Base-by-base conservation (phyloP, 768 basidiomycete species). In the Pilatotrama ljubarskyi region DNA sequence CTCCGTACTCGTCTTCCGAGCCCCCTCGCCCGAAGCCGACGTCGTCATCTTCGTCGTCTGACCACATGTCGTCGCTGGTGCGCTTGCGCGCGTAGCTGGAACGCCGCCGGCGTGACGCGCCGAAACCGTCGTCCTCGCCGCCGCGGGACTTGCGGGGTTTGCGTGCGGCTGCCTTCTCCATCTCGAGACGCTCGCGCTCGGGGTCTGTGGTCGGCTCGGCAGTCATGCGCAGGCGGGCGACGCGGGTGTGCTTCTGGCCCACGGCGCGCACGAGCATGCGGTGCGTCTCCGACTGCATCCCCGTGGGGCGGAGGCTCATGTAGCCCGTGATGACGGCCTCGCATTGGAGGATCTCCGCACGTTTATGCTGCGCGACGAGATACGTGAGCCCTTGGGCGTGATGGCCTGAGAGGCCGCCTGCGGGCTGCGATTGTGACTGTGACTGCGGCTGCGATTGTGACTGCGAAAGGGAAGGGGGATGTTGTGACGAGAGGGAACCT, bases 201-300 rank as follows among this genome's bases (percentile, higher is more conserved):
- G 88, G 88, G 68, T 92, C 90, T 70, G 80, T 80, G 22, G 81
- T 83, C 3, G 88, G 88, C 41, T 91, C 90, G n/a, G 87, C 84
- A 1, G 85, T 88, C 80, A 93, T 86, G 62, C 86, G 85, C 63
- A 92, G 79, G 51, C 88, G 84, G 5, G 91, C 87, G 20, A 89
- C 82, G 69, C 91, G 91, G 73, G 80, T 88, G 74, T 95, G 89
- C 72, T 89, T 88, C 69, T 93, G 90, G 32, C 88, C 90, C 8
- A 94, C 91, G 38, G 91, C 87, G 37, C 88, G 86, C 7, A 93
- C 94, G 38, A 95, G 80, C 84, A 92, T 88, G 51, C 90, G 84
- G 72, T 96, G 93, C 14, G 91, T 91, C 73, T 91, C 88, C 5
- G 89, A 90, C 70, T 93, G 88, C 88, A 95, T 93, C 59, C 90